Percentiles rank a stretch among this genome's conserved stretches.
Evolutionary conservation across 2,329 filamentous ascomycete species (phyloP).

Genomic region (Lecanosticta acicola): DNA sequence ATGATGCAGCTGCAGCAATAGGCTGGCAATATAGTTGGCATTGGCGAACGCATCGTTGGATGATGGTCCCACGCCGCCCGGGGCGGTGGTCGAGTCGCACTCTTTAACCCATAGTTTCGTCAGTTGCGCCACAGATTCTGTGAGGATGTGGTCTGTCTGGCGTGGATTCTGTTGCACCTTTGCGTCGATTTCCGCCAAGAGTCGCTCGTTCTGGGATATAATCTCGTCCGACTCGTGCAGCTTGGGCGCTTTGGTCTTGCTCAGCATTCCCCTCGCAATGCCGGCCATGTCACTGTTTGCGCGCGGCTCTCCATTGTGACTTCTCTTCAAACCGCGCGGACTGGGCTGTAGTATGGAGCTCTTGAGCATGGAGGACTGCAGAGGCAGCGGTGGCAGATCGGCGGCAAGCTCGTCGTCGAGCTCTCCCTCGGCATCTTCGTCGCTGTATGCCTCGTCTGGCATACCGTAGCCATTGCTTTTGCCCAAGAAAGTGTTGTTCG

Average conservation of each 20-base stretch:
- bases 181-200: conserved; percentile 46
- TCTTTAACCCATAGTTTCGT: conserved; percentile 27
- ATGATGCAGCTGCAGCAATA: conserved; percentile 76
- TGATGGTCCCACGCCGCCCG: conserved; percentile 32
- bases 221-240: conserved; percentile 66
- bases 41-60: conserved; percentile 61
- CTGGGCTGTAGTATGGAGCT: conserved; percentile 20
- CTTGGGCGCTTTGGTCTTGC: conserved; percentile 46
- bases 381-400: conserved; percentile 5
- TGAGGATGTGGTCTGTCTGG: conserved; percentile 10
- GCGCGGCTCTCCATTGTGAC: conserved; percentile 35
- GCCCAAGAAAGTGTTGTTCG: conserved; percentile 26
- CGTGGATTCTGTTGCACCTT: conserved; percentile 29
- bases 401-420: conserved; percentile 22
- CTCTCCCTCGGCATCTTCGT: conserved; percentile 35
- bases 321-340: conserved; percentile 35
- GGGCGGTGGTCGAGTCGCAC: conserved; percentile 23
- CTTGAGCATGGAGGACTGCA: conserved; percentile 9
- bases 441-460: conserved; percentile 27
- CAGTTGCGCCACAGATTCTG: conserved; percentile 25
- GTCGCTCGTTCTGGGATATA: conserved; percentile 68
- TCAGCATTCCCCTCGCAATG: conserved; percentile 65
- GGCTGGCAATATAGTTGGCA: conserved; percentile 69
- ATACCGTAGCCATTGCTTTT: conserved; percentile 30
- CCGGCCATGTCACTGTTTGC: conserved; percentile 59